Evolutionary conservation across 805 yeast species (phyloP), one percentile per base, ranked within the genome.

Genomic region (Ogataea polymorpha): DNA sequence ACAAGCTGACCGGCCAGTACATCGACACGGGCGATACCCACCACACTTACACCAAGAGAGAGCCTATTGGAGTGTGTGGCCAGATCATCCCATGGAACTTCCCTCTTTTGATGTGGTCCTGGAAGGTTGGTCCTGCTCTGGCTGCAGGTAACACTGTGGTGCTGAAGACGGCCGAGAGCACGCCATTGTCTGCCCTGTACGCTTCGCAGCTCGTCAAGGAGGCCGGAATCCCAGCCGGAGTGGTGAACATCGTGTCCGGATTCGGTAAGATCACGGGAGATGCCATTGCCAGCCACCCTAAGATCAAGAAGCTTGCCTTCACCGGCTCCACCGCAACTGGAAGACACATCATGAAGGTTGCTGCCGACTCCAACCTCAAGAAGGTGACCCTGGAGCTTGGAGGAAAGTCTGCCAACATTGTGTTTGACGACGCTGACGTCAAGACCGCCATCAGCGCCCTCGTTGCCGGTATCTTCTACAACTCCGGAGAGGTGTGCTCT

Each of bases 41-140:
- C 62, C 74, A 80, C 55, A 77, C 74, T 53, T 83, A 73, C 68
- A 79, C 86, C 41, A 71, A 75, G 59, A 78, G 78, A 62, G 89
- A 82, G 63, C 90, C 91, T 53, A 63, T 83, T 50, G 91, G 90
- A 62, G 85, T 83, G 28, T 82, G 88, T 69, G 91, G 90, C 51
- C 88, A 82, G 63, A 82, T 84, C 49, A 83, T 84, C 48, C 90
- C 91, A 61, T 84, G 90, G 90, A 84, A 84, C 63, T 84, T 84
- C 77, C 91, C 91, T 54, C 65, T 84, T 49, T 72, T 84, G 70
- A 83, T 84, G 86, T 72, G 80, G 62, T 65, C 85, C 31, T 84
- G 91, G 91, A 84, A 84, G 61, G 69, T 84, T 45, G 87, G 84
- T 39, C 90, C 91, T 33, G 87, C 86, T 47, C 68, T 82, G 55